These are phyloP conservation scores for Globisporangium paroecandrum DNA, from an alignment of 352 stramenopile genomes.

Conservation along the genomic window DNA sequence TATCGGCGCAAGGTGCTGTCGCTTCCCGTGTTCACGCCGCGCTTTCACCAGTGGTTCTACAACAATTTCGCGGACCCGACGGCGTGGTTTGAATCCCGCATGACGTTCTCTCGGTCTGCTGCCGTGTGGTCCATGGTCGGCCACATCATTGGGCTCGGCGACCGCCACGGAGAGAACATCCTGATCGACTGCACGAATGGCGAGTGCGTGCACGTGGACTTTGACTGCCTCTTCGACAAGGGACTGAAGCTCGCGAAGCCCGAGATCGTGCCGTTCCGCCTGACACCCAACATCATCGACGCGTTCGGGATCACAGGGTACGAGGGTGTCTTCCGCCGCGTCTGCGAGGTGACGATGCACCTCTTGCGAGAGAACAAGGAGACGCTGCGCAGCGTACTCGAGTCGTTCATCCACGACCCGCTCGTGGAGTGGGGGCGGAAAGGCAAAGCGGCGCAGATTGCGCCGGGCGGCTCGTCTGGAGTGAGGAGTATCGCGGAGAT, in stretches of 20 bases:
- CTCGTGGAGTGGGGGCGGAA: slow-evolving; percentile 89
- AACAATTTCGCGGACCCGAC: slow-evolving; percentile 97
- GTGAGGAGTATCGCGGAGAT: slow-evolving; percentile 45
- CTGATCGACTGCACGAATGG: slow-evolving; percentile 96
- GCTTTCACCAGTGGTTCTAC: slow-evolving; percentile 99
- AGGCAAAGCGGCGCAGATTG: slow-evolving; percentile 57
- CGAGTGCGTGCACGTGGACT: slow-evolving; percentile 99
- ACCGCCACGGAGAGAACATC: slow-evolving; percentile 99
- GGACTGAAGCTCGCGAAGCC: slow-evolving; percentile 93
- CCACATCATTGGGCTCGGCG: slow-evolving; percentile 92
- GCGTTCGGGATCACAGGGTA: slow-evolving; percentile 97
- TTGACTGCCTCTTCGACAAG: slow-evolving; percentile 99
- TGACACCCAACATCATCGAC: slow-evolving; percentile 99
- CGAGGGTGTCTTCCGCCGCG: slow-evolving; percentile 93
- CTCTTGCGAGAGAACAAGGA: slow-evolving; percentile 95
- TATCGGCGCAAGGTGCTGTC: slow-evolving; percentile 68
- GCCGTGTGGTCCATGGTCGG: slow-evolving; percentile 98
- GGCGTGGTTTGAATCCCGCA: slow-evolving; percentile 96
- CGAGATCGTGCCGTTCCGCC: slow-evolving; percentile 99
- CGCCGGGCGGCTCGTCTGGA: slow-evolving; percentile 14
- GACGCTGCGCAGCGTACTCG: slow-evolving; percentile 97
- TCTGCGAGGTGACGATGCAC: slow-evolving; percentile 89
- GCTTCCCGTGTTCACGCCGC: slow-evolving; percentile 85
- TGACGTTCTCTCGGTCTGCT: slow-evolving; percentile 78
- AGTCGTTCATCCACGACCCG: slow-evolving; percentile 99